Base-by-base conservation (phyloP, 139 green algal genomes). In the Coelastrella sp. region DNA sequence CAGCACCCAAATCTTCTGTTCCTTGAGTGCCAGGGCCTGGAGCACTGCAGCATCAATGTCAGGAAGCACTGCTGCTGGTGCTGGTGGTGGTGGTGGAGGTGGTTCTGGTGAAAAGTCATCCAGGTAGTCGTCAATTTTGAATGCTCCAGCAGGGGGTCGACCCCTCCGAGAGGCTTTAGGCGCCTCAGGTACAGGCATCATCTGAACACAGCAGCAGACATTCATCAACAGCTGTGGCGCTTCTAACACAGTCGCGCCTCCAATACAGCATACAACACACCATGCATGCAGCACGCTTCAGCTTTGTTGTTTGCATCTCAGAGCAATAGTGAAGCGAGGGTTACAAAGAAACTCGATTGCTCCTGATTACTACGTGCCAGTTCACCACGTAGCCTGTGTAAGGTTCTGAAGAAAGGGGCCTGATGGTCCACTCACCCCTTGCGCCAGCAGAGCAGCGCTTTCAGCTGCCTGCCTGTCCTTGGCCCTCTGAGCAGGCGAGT, bases 401-500 rank as follows among this genome's bases (percentile, higher is more conserved):
- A 61, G n/a, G 7, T n/a, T 8, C 7, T 24, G n/a, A 22, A 79
- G 11, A 35, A 15, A 7, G 7, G 35, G 24, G 25, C n/a, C 27
- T 8, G 35, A 65, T 63, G 9, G 81, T 1, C 66, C n/a, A 24
- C 74, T 90, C 49, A 85, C 89, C 65, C 72, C 68, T 66, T 84
- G 82, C 12, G 74, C 82, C 11, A 65, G 8, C 7, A 58, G 20
- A 6, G 85, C 85, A 20, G 85, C 72, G 7, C 85, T 60, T 57
- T 89, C 89, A 7, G 83, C 91, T 20, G 85, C 87, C 12, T 80
- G n/a, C 22, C 84, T 72, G 87, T 94, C 90, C 66, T 89, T 91
- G n/a, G 58, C 63, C 7, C 87, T 68, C 87, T 89, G 63, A 60
- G 24, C 78, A 8, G 93, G 88, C 81, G 92, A 94, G 91, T 98